phyloP scores from a whole-genome alignment of 2,329 filamentous ascomycete genomes.

The Ceratocystis huliohia region DNA sequence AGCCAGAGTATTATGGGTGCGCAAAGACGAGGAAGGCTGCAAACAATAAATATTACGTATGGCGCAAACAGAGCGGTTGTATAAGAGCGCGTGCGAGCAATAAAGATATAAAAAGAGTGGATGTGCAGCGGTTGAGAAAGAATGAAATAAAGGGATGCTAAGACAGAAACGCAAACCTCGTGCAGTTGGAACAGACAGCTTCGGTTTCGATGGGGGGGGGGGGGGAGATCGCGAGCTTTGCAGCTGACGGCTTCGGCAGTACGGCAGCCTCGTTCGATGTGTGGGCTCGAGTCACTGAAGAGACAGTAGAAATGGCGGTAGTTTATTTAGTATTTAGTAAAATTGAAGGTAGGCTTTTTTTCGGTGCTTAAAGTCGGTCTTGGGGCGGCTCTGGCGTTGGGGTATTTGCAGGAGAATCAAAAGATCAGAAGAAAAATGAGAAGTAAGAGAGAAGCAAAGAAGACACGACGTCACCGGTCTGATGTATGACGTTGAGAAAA shows the following conservation, averaged over 20 bases:
- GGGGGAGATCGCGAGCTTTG: background rate
- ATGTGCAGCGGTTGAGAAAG: background rate
- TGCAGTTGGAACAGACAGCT: background rate
- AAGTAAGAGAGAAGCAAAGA: constrained; percentile 8
- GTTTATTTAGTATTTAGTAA: background rate
- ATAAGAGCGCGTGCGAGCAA: background rate
- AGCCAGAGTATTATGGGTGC: background rate
- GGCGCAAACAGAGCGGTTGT: background rate
- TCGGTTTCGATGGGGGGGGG: too few relatives aligned
- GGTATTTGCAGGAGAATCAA: constrained; percentile 9
- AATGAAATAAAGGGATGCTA: background rate
- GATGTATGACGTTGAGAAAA: constrained; percentile 22
- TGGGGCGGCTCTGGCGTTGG: background rate
- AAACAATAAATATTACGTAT: constrained; percentile 2
- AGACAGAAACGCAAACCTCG: background rate
- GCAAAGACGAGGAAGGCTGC: background rate
- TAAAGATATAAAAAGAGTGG: background rate
- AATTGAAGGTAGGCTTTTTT: too few relatives aligned
- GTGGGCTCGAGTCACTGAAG: background rate
- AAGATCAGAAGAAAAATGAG: background rate
- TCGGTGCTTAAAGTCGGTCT: constrained; percentile 2
- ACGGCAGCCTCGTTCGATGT: background rate
- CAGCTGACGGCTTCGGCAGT: background rate
- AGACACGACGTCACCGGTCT: constrained; percentile 21
- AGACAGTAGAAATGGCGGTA: background rate